Evolutionary conservation across 1,284 basidiomycete genomes (phyloP).

Genomic region (Anthracocystis walkeri): DNA sequence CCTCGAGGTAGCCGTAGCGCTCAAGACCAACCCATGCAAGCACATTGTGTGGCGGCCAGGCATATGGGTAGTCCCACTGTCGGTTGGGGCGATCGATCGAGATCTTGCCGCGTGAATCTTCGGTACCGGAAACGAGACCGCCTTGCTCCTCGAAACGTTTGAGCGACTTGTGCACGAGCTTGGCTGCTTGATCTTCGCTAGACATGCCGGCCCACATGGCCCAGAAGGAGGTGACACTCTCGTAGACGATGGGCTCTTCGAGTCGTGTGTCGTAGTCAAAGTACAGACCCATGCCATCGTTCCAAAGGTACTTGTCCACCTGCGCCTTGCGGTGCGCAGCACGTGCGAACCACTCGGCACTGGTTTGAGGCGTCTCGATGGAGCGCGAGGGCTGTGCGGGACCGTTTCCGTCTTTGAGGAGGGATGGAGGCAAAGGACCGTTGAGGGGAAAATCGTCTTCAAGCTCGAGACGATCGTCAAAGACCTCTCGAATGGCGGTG

Average conservation of each 20-base stretch:
- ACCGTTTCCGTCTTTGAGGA: conserved; percentile 41
- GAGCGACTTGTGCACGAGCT: conserved; percentile 87
- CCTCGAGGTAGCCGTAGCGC: conserved; percentile 92
- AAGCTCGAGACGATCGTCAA: conserved; percentile 88
- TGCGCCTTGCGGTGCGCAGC: conserved; percentile 72
- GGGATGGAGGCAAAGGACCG: conserved; percentile 53
- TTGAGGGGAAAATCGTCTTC: conserved; percentile 82
- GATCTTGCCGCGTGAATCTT: conserved; percentile 94
- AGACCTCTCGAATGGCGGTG: conserved; percentile 87
- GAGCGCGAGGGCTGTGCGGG: conserved; percentile 75
- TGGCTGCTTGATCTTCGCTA: conserved; percentile 91
- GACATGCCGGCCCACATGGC: conserved; percentile 97
- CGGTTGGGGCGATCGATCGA: conserved; percentile 96
- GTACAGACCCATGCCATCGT: conserved; percentile 92
- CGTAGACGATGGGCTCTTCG: conserved; percentile 91
- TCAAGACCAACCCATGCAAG: conserved; percentile 97
- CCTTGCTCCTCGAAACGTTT: conserved; percentile 96
- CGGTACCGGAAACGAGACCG: conserved; percentile 95
- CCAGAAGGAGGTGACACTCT: conserved; percentile 95
- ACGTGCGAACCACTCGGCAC: conserved; percentile 65
- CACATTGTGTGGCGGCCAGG: conserved; percentile 80
- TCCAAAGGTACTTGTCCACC: conserved; percentile 96
- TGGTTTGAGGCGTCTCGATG: conserved; percentile 70
- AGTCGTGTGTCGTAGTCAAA: conserved; percentile 95
- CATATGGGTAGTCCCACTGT: conserved; percentile 81